phyloP scores from a whole-genome alignment of 345 rosid genomes.

The Xanthoceras sorbifolium region DNA sequence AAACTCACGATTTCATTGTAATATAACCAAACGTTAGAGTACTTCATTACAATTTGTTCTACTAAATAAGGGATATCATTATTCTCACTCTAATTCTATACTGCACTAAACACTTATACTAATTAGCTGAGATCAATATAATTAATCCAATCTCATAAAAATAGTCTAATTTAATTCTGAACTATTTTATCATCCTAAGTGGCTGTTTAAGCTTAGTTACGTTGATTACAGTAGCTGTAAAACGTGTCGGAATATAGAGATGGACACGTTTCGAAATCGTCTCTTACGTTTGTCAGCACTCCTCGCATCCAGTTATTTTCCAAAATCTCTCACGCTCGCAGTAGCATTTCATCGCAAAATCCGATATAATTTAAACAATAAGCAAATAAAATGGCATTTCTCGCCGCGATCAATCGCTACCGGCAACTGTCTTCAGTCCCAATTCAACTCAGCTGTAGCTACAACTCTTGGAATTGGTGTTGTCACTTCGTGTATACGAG shows the following conservation, averaged over 20 bases:
- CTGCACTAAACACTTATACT: too few relatives aligned
- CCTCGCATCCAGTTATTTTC: neutral
- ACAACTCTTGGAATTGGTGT: slow-evolving; percentile 16
- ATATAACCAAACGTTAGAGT: too few relatives aligned
- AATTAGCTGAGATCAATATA: too few relatives aligned
- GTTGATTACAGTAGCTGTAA: too few relatives aligned
- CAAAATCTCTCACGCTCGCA: neutral
- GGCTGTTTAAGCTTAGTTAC: too few relatives aligned
- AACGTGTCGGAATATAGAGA: neutral
- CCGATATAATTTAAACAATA: neutral
- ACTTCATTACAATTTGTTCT: too few relatives aligned
- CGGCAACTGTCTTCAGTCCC: slow-evolving; percentile 25
- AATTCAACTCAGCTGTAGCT: slow-evolving; percentile 23
- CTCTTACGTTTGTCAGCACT: neutral
- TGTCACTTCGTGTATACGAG: slow-evolving; percentile 19
- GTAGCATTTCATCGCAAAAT: neutral
- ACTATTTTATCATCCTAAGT: too few relatives aligned
- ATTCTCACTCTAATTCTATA: too few relatives aligned
- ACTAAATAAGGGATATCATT: too few relatives aligned
- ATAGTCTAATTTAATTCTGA: too few relatives aligned
- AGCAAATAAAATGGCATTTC: slow-evolving; percentile 28
- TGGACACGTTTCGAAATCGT: neutral
- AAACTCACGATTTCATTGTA: too few relatives aligned
- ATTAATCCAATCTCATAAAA: too few relatives aligned
- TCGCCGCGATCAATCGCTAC: slow-evolving; percentile 37